Conservation (phyloP, 176 grass and related monocot species). For the Triticum timopheevii region DNA sequence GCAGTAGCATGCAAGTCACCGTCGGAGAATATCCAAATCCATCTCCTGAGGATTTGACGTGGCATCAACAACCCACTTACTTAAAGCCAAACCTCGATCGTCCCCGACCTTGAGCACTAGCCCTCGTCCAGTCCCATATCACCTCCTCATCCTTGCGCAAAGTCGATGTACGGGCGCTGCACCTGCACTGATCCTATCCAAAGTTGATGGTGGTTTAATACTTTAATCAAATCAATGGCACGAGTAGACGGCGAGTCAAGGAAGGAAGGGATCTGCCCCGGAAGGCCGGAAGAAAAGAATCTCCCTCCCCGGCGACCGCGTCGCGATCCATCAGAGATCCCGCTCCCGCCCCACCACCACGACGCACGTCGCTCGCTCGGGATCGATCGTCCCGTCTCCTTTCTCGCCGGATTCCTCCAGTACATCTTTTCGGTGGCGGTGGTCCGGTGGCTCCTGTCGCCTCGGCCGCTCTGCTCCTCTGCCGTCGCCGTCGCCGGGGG, state of each 20-base stretch:
- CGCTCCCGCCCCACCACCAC: background rate
- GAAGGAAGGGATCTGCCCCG: background rate
- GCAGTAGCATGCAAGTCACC: background rate
- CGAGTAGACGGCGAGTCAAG: background rate
- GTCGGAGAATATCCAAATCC: background rate
- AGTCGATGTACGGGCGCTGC: background rate
- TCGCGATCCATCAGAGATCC: background rate
- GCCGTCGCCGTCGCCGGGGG: background rate
- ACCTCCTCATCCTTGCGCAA: background rate
- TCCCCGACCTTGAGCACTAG: background rate
- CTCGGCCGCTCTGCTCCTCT: background rate
- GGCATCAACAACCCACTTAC: background rate
- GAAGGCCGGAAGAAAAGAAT: constrained; percentile 30
- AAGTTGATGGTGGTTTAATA: background rate
- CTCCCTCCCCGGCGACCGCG: background rate
- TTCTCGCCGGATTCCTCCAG: background rate
- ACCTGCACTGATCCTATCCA: background rate
- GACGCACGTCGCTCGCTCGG: background rate
- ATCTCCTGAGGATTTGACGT: constrained; percentile 14
- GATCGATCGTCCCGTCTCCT: background rate
- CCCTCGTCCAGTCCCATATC: background rate
- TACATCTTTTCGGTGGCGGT: background rate
- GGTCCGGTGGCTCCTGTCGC: background rate
- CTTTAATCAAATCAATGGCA: background rate
- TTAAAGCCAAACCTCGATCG: background rate